Evolutionary conservation across 306 rosid genomes (phyloP).

Genomic region (Vigna mungo): DNA sequence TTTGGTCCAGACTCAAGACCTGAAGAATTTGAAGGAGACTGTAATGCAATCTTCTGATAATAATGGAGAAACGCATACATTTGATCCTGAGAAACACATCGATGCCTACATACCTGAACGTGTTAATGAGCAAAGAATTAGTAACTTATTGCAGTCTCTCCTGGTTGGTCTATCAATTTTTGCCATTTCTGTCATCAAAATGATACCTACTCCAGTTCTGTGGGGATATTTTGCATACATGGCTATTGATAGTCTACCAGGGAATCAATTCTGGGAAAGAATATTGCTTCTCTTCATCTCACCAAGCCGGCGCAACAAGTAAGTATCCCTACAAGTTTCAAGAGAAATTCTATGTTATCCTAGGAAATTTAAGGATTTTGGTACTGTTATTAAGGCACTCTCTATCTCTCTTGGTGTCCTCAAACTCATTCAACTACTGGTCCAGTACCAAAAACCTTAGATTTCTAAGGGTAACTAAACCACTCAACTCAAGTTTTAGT

Average conservation of each 20-base stretch:
- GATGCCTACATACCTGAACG: slow-evolving; percentile 72
- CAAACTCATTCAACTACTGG: neutral
- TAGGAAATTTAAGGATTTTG: neutral
- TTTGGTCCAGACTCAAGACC: slow-evolving; percentile 39
- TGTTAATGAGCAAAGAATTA: slow-evolving; percentile 86
- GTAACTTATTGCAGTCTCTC: slow-evolving; percentile 73
- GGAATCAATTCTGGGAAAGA: slow-evolving; percentile 90
- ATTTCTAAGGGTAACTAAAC: neutral
- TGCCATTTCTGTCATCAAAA: slow-evolving; percentile 60
- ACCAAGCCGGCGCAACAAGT: slow-evolving; percentile 71
- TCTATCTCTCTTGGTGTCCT: neutral
- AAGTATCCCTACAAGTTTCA: slow-evolving; percentile 31
- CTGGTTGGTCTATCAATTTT: slow-evolving; percentile 63
- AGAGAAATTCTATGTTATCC: neutral
- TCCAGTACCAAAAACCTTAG: neutral
- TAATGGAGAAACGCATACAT: slow-evolving; percentile 39
- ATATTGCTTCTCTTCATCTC: slow-evolving; percentile 67
- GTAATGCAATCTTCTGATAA: slow-evolving; percentile 56
- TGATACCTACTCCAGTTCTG: slow-evolving; percentile 79
- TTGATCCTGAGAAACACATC: slow-evolving; percentile 69
- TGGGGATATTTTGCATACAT: slow-evolving; percentile 90
- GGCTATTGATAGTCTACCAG: slow-evolving; percentile 90
- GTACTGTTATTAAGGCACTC: neutral
- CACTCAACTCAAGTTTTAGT: neutral
- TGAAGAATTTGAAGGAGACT: slow-evolving; percentile 60